Base-by-base conservation (phyloP, 129 eudicot species). In the Centella asiatica region DNA sequence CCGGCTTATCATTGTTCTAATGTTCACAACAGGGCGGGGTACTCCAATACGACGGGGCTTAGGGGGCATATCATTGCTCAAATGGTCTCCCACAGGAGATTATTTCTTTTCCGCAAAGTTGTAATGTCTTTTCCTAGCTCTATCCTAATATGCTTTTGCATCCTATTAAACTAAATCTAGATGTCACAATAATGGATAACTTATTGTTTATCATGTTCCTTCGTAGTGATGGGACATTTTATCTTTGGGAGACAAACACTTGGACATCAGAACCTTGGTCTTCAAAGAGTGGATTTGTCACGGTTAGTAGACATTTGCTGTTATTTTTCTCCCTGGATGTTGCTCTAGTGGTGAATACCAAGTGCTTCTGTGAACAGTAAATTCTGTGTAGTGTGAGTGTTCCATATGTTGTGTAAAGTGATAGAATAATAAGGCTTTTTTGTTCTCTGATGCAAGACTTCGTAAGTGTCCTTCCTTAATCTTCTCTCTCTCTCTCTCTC, bases 241-340 rank as follows among this genome's bases (percentile, higher is more conserved):
- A 93, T 76, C 79, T 93, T 15, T 93, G 99, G 99, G 99, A 93
- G 78, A 93, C 99, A 56, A 89, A 77, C 70, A 82, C 99, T 31
- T 93, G 99, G 99, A 83, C 99, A 26, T 93, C 99, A 74, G 96
- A 85, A 74, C 87, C 75, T 49, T 93, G 99, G 99, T 85, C 99
- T 57, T 85, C 99, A 67, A 82, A 87, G 55, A 78, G 95, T 78
- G 99, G 99, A 57, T 73, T 80, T 76, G 96, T 88, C 66, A 93
- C 93, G 77, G 99, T 92, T 64, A 74, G 86, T 76, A 48, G 46
- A 62, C 31, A 29, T 20, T 58, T 63, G 28, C 44, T 14, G 34
- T 56, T 44, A 25, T 36, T 20, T 68, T 28, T 13, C 44, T 36
- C 6, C 19, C 5, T 33, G n/a, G 18, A 6, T 60, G 47, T 37